Conservation (phyloP, 768 basidiomycete species). For the Amanita pseudoporphyria region DNA sequence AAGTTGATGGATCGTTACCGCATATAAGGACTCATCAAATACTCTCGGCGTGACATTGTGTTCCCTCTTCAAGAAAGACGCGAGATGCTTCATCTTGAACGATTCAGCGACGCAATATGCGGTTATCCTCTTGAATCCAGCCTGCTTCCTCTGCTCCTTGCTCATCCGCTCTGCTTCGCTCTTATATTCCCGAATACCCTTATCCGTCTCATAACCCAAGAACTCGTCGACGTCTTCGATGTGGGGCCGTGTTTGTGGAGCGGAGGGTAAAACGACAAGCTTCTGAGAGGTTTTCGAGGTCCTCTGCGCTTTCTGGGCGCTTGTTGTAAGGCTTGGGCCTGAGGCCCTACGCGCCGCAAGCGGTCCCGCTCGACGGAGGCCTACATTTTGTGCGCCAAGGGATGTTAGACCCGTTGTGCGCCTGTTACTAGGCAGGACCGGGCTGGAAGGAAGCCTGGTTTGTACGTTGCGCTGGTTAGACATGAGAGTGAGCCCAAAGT, state of each 20-base stretch:
- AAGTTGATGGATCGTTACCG: constrained; percentile 40
- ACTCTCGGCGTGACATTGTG: constrained; percentile 83
- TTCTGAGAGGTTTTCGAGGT: constrained; percentile 89
- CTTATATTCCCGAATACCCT: constrained; percentile 67
- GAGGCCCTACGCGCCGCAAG: constrained; percentile 4
- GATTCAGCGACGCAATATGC: constrained; percentile 86
- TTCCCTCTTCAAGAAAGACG: constrained; percentile 83
- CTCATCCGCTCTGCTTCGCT: constrained; percentile 84
- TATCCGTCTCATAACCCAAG: constrained; percentile 58
- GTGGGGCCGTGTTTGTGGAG: constrained; percentile 76
- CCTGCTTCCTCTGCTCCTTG: constrained; percentile 74
- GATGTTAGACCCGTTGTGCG: constrained; percentile 21
- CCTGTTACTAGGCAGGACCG: constrained; percentile 21
- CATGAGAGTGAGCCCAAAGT: constrained; percentile 7
- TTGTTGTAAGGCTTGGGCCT: constrained; percentile 6
- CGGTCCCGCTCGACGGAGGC: constrained; percentile 8
- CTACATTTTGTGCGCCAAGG: constrained; percentile 16
- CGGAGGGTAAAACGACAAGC: constrained; percentile 84
- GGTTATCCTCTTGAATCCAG: constrained; percentile 74
- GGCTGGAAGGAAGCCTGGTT: constrained; percentile 17
- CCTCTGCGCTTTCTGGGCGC: constrained; percentile 32
- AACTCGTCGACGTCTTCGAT: constrained; percentile 38
- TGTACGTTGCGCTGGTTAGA: constrained; percentile 9
- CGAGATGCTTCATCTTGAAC: constrained; percentile 76
- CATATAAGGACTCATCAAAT: constrained; percentile 92